Percentiles rank a stretch among this genome's conserved stretches.
These are phyloP conservation scores for Leucocoprinus leucothites DNA, from an alignment of 768 basidiomycete species.

Conservation along the genomic window DNA sequence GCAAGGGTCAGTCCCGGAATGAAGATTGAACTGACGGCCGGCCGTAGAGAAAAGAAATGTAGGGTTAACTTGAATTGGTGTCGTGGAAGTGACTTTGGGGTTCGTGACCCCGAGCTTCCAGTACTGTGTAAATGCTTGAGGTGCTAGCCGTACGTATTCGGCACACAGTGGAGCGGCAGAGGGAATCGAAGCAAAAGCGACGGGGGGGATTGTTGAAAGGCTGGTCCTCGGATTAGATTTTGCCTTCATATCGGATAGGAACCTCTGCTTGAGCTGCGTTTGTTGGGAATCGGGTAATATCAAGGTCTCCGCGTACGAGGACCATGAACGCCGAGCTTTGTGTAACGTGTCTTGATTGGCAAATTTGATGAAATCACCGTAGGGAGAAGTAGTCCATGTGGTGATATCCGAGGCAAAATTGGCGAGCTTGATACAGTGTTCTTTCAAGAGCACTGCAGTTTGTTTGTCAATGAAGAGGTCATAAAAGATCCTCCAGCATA, in stretches of 20 bases:
- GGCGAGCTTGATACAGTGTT: conserved; percentile 37
- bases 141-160: conserved; percentile 9
- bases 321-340: conserved; percentile 39
- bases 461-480: conserved; percentile 41
- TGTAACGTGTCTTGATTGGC: conserved; percentile 35
- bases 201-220: conserved; percentile 23
- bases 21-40: conserved; percentile 37
- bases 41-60: conserved; percentile 39
- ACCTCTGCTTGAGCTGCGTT: conserved; percentile 17
- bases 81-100: conserved; percentile 13
- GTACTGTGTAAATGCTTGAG: conserved; percentile 24
- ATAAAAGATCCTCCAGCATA: conserved; percentile 45
- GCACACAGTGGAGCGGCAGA: conserved; percentile 35
- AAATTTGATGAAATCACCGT: conserved; percentile 34
- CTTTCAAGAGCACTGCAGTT: conserved; percentile 26
- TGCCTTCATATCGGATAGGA: not conserved
- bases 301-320: conserved; percentile 26
- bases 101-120: conserved; percentile 42
- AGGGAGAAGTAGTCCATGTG: conserved; percentile 36
- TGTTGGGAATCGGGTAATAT: conserved; percentile 17
- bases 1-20: conserved; percentile 42
- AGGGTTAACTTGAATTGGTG: conserved; percentile 35
- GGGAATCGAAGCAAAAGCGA: conserved; percentile 28
- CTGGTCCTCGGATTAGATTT: not conserved
- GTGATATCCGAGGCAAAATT: conserved; percentile 26